A percentile compares a stretch with the other conserved stretches of the same genome.
Evolutionary conservation across 2,329 filamentous ascomycete genomes (phyloP).

Genomic region (Fusarium solani-melongenae): DNA sequence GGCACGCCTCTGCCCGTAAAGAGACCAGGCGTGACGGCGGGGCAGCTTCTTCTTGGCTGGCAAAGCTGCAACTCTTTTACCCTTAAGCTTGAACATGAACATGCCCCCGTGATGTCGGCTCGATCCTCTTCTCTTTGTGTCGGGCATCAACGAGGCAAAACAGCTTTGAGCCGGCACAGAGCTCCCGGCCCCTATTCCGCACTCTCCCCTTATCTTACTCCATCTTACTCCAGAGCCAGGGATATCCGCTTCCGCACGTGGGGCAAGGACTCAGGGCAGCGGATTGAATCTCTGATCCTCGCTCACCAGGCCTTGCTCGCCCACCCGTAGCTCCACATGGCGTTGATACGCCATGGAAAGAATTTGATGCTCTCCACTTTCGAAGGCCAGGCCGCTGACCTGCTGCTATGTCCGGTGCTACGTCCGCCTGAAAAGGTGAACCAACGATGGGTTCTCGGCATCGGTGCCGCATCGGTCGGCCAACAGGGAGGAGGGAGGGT

Average conservation of each 20-base stretch:
- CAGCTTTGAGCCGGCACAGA: background rate
- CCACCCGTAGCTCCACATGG: conserved; percentile 20
- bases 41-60: background rate
- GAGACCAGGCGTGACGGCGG: background rate
- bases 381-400: conserved; percentile 4
- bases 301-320: conserved; percentile 1
- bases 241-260: conserved; percentile 4
- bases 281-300: conserved; percentile 1
- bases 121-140: background rate
- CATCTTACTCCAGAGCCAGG: background rate
- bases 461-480: conserved; percentile 39
- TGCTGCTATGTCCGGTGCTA: conserved; percentile 23
- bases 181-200: background rate
- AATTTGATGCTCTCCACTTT: conserved; percentile 32
- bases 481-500: conserved; percentile 12
- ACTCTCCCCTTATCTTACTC: conserved; percentile 9
- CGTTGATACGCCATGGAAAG: conserved; percentile 5
- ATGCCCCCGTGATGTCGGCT: background rate
- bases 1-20: background rate
- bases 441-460: conserved; percentile 13
- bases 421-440: conserved; percentile 8
- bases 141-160: background rate
- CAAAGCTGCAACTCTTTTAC: background rate
- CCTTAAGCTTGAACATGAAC: background rate
- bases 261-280: background rate